Evolutionary conservation across 2,329 filamentous ascomycete genomes (phyloP).

Genomic region (Cytospora leucostoma): DNA sequence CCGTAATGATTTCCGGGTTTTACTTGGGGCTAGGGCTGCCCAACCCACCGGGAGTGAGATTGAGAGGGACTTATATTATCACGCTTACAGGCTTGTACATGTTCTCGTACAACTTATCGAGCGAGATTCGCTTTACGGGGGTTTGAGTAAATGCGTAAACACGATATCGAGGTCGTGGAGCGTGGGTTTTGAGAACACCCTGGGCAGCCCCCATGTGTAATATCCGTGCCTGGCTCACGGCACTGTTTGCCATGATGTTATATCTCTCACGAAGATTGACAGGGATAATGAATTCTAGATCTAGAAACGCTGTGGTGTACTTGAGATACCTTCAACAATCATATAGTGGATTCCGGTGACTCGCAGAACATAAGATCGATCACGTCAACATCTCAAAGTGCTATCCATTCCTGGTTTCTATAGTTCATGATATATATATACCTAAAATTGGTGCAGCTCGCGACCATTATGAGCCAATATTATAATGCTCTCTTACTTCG

Average conservation of each 20-base stretch:
- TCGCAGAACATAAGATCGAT: no score
- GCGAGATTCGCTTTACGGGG: constrained; percentile 44
- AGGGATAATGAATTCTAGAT: constrained; percentile 34
- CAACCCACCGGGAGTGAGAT: constrained; percentile 30
- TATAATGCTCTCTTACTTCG: not conserved
- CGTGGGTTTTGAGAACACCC: constrained; percentile 50
- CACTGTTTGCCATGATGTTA: constrained; percentile 50
- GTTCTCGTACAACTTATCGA: constrained; percentile 43
- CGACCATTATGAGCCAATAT: not conserved
- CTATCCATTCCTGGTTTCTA: no score
- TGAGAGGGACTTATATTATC: constrained; percentile 38
- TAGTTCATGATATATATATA: no score
- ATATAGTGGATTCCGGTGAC: no score
- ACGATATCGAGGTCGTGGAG: constrained; percentile 46
- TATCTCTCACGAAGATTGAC: constrained; percentile 44
- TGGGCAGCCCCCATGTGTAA: no score
- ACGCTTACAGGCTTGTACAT: constrained; percentile 40
- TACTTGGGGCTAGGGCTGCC: constrained; percentile 32
- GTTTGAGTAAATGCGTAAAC: constrained; percentile 47
- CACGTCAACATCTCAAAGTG: no score
- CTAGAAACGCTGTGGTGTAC: not conserved
- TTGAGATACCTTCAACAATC: no score
- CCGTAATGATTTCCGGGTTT: constrained; percentile 51
- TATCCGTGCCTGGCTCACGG: constrained; percentile 48
- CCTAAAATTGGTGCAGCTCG: no score